A percentile compares a stretch with the other conserved stretches of the same genome.
These are phyloP conservation scores for Conringia planisiliqua DNA, from an alignment of 345 rosid species.

Conservation along the genomic window DNA sequence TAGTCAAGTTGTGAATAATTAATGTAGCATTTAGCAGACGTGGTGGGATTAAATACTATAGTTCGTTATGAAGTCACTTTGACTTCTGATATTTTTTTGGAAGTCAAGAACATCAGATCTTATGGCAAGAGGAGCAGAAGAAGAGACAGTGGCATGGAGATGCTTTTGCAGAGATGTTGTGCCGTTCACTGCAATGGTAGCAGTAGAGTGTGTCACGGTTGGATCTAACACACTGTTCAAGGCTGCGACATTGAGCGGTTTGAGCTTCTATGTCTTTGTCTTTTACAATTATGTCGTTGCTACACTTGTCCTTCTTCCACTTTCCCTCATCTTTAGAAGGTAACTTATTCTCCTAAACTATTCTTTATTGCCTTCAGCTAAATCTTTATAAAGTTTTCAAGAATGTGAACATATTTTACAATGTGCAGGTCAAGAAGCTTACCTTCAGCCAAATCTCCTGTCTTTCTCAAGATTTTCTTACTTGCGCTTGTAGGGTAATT, in stretches of 20 bases:
- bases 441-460: conserved; percentile 13
- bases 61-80: background rate
- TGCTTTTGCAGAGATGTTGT: conserved; percentile 21
- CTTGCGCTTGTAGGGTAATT: conserved; percentile 25
- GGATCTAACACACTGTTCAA: conserved; percentile 36
- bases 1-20: background rate
- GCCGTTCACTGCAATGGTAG: conserved; percentile 36
- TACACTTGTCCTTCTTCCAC: conserved; percentile 25
- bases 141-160: conserved; percentile 1
- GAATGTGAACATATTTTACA: background rate
- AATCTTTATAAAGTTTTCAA: background rate
- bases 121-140: conserved; percentile 1
- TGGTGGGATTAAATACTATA: background rate
- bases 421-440: conserved; percentile 19
- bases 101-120: background rate
- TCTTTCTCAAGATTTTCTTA: conserved; percentile 24
- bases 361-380: no score
- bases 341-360: background rate
- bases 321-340: conserved; percentile 16
- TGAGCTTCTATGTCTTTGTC: conserved; percentile 38
- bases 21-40: background rate
- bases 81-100: background rate
- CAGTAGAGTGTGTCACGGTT: conserved; percentile 22
- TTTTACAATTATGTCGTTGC: conserved; percentile 26
- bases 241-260: conserved; percentile 35